phyloP scores from a whole-genome alignment of 371 early-diverging fungal species.

The Zopfochytrium polystomum region DNA sequence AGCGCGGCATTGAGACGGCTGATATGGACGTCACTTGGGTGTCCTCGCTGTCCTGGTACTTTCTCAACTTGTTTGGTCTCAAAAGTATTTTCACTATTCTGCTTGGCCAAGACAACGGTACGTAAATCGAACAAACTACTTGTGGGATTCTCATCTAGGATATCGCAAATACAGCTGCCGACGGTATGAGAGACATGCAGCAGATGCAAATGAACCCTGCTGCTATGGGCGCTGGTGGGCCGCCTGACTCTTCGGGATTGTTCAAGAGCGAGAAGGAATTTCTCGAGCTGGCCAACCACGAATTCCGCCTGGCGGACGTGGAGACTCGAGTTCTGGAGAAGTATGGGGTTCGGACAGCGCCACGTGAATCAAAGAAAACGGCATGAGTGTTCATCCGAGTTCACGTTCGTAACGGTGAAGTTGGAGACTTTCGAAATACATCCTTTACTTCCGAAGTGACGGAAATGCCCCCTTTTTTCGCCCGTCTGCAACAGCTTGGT shows the following conservation, averaged over 20 bases:
- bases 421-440: too few relatives aligned
- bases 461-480: too few relatives aligned
- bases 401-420: too few relatives aligned
- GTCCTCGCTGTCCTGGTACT: slow-evolving; percentile 96
- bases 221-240: slow-evolving; percentile 43
- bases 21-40: slow-evolving; percentile 98
- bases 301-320: slow-evolving; percentile 78
- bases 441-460: slow-evolving; percentile 45
- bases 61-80: slow-evolving; percentile 93
- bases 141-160: neutral
- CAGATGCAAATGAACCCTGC: slow-evolving; percentile 65
- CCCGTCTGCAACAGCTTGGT: too few relatives aligned
- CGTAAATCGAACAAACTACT: neutral
- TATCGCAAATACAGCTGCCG: slow-evolving; percentile 65
- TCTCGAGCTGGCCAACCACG: slow-evolving; percentile 74
- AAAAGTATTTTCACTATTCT: slow-evolving; percentile 86
- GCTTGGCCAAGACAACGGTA: slow-evolving; percentile 86
- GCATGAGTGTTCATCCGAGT: too few relatives aligned
- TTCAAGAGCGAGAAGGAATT: slow-evolving; percentile 87
- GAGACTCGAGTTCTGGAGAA: slow-evolving; percentile 77
- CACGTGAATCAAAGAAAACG: too few relatives aligned
- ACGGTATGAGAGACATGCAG: slow-evolving; percentile 88
- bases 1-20: slow-evolving; percentile 89
- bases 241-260: slow-evolving; percentile 79
- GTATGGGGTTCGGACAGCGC: too few relatives aligned